A percentile compares a stretch with the other conserved stretches of the same genome.
Evolutionary conservation across 1,284 basidiomycete species (phyloP).

Genomic region (Afroboletus lepidellus): DNA sequence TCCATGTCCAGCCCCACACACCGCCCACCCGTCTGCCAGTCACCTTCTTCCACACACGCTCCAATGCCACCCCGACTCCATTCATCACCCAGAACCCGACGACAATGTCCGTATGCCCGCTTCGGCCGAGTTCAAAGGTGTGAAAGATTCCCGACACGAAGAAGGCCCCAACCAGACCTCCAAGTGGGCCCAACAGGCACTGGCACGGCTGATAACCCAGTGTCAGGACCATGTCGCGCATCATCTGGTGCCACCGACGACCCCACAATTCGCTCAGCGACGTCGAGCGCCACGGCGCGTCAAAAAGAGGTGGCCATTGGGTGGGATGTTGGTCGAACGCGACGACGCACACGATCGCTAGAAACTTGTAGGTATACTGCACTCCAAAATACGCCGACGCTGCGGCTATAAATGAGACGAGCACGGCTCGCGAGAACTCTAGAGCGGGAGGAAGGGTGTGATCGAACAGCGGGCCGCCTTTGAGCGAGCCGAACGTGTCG

Average conservation of each 20-base stretch:
- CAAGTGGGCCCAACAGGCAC: conserved; percentile 43
- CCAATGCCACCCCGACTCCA: conserved; percentile 51
- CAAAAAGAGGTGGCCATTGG: conserved; percentile 44
- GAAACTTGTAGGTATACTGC: conserved; percentile 41
- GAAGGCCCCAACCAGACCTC: conserved; percentile 54
- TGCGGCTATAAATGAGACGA: conserved; percentile 42
- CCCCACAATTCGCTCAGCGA: conserved; percentile 45
- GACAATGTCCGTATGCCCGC: conserved; percentile 42
- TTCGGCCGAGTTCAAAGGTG: conserved; percentile 49
- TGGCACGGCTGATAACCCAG: conserved; percentile 32
- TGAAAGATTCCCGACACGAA: conserved; percentile 56
- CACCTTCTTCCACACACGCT: conserved; percentile 42
- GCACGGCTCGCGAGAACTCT: conserved; percentile 42
- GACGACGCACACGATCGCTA: conserved; percentile 43
- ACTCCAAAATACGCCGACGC: conserved; percentile 46
- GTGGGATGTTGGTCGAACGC: conserved; percentile 33
- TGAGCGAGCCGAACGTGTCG: not conserved
- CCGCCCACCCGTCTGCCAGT: conserved; percentile 46
- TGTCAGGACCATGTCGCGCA: conserved; percentile 37
- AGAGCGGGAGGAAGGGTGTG: conserved; percentile 37
- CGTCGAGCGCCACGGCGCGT: conserved; percentile 38
- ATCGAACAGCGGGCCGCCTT: conserved; percentile 49
- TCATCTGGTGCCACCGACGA: conserved; percentile 41
- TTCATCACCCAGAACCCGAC: conserved; percentile 56
- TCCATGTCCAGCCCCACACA: conserved; percentile 48